phyloP scores from a whole-genome alignment of 352 stramenopile species.

The Phytophthora boehmeriae region DNA sequence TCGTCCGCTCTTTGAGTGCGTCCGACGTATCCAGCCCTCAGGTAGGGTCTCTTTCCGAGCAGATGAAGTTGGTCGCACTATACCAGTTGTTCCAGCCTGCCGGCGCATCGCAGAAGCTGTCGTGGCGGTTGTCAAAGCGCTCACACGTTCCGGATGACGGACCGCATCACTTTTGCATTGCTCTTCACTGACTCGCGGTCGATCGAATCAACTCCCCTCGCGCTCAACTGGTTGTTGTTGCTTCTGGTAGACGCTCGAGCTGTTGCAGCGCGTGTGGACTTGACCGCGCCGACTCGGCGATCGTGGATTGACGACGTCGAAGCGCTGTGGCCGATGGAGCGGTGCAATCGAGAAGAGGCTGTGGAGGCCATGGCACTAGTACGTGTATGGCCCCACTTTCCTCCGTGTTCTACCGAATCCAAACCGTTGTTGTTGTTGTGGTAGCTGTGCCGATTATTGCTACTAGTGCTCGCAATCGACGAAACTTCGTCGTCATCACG shows the following conservation, averaged over 20 bases:
- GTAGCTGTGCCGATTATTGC: constrained; percentile 38
- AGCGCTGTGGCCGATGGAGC: constrained; percentile 28
- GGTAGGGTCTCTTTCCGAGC: constrained; percentile 57
- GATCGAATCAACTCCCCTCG: constrained; percentile 24
- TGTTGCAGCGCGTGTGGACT: constrained; percentile 22
- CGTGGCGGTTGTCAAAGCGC: constrained; percentile 21
- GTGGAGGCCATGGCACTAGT: constrained; percentile 25
- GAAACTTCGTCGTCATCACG: constrained; percentile 41
- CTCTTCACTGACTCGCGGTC: constrained; percentile 32
- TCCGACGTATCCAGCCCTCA: constrained; percentile 73
- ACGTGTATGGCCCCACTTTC: constrained; percentile 61
- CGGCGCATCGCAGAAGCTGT: constrained; percentile 29
- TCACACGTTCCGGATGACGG: constrained; percentile 33
- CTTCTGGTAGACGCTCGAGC: constrained; percentile 19
- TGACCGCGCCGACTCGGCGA: constrained; percentile 17
- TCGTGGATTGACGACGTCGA: constrained; percentile 48
- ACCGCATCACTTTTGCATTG: constrained; percentile 24
- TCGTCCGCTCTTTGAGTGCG: constrained; percentile 70
- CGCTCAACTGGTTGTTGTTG: constrained; percentile 39
- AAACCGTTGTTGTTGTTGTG: constrained; percentile 55
- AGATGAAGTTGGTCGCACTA: constrained; percentile 21
- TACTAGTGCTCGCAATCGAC: constrained; percentile 24
- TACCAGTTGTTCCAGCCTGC: constrained; percentile 11
- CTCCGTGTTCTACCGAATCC: constrained; percentile 33
- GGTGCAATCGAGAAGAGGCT: constrained; percentile 42